Evolutionary conservation across 2,329 filamentous ascomycete species (phyloP).

Genomic region (Chaetomium strumarium): DNA sequence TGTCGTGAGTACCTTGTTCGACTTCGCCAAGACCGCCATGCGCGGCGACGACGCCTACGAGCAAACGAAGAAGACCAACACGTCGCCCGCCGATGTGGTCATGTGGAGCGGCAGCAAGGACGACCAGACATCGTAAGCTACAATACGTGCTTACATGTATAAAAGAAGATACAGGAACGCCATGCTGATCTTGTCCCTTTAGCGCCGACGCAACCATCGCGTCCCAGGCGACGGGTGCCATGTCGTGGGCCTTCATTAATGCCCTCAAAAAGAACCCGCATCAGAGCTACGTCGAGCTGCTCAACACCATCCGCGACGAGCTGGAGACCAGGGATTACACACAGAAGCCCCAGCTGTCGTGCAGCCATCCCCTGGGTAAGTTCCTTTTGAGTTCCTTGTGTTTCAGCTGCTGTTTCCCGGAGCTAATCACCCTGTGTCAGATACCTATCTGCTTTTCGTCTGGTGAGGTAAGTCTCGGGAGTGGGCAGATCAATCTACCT

Average conservation of each 20-base stretch:
- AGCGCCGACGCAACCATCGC: slow-evolving; percentile 87
- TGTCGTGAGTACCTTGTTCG: slow-evolving; percentile 74
- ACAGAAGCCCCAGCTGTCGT: slow-evolving; percentile 94
- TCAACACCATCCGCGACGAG: slow-evolving; percentile 93
- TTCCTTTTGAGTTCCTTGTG: slow-evolving; percentile 15
- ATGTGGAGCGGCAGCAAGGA: slow-evolving; percentile 99
- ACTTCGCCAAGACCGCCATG: slow-evolving; percentile 82
- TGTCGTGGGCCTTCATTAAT: slow-evolving; percentile 95
- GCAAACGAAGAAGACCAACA: slow-evolving; percentile 80
- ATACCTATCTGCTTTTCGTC: slow-evolving; percentile 24
- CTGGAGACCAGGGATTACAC: slow-evolving; percentile 78
- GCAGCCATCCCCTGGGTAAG: slow-evolving; percentile 91
- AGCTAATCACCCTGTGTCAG: slow-evolving; percentile 11
- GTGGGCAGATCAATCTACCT: not conserved
- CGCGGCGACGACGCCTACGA: slow-evolving; percentile 73
- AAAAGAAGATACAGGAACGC: too few relatives aligned
- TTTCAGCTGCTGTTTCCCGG: not conserved
- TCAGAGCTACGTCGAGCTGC: slow-evolving; percentile 90
- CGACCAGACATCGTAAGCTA: slow-evolving; percentile 80
- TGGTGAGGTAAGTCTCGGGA: slow-evolving; percentile 18
- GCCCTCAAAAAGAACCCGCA: slow-evolving; percentile 88
- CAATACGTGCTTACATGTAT: too few relatives aligned
- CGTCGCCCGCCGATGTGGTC: slow-evolving; percentile 88
- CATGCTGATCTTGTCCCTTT: slow-evolving; percentile 29
- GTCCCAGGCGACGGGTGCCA: slow-evolving; percentile 87